Percentiles rank a stretch among this genome's conserved stretches.
These are phyloP conservation scores for Theobroma cacao DNA, from an alignment of 345 rosid species.

Conservation along the genomic window DNA sequence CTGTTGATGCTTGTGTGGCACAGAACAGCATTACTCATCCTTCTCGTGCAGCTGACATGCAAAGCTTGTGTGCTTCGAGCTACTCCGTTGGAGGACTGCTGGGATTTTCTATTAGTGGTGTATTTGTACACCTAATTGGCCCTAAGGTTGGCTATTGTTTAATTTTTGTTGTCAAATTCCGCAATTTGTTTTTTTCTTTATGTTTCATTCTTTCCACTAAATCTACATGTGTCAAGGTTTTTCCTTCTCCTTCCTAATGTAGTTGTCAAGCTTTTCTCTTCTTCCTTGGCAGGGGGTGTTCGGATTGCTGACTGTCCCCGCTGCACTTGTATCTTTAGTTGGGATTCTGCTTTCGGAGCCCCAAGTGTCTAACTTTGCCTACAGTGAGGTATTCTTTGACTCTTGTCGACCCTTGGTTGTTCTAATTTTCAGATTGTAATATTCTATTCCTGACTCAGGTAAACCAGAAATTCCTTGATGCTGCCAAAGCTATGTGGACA, in stretches of 20 bases:
- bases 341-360: conserved; percentile 73
- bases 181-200: not conserved
- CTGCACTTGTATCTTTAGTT: conserved; percentile 53
- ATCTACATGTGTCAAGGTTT: conserved; percentile 5
- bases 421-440: conserved; percentile 7
- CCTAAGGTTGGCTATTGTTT: conserved; percentile 54
- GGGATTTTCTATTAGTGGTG: conserved; percentile 76
- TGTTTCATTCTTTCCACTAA: not conserved
- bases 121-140: conserved; percentile 83
- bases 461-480: conserved; percentile 57
- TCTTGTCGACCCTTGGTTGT: not conserved
- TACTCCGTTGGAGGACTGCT: conserved; percentile 81
- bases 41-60: conserved; percentile 90
- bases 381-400: conserved; percentile 54
- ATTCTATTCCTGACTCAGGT: conserved; percentile 45
- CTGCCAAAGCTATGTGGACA: conserved; percentile 80
- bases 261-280: too few species aligned
- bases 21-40: conserved; percentile 77
- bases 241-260: conserved; percentile 21
- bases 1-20: conserved; percentile 95
- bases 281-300: conserved; percentile 65
- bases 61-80: conserved; percentile 79
- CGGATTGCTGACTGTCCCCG: conserved; percentile 73
- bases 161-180: not conserved
- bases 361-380: conserved; percentile 45